A percentile compares a stretch with the other conserved stretches of the same genome.
These are phyloP conservation scores for Thuidium tamariscinum DNA, from an alignment of 225 moss, liverwort and hornwort species.

Conservation along the genomic window DNA sequence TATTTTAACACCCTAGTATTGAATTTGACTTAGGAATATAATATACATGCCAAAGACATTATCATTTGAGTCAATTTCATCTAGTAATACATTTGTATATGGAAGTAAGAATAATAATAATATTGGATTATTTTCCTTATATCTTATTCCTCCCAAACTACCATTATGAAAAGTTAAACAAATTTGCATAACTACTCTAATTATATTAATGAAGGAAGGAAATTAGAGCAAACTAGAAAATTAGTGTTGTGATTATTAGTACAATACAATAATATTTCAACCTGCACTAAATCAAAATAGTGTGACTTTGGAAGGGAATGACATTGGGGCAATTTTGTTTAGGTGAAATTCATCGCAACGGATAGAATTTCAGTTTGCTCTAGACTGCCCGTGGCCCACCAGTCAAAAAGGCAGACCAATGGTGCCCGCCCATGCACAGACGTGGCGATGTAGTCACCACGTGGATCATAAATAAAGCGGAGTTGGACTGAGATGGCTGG, in stretches of 20 bases:
- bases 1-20: background rate
- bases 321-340: background rate
- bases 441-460: background rate
- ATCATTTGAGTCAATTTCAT: background rate
- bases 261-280: background rate
- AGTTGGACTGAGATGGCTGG: background rate
- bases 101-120: accelerated
- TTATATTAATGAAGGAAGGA: accelerated
- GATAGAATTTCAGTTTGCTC: background rate
- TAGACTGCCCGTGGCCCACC: background rate
- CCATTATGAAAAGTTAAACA: background rate
- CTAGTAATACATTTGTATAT: background rate
- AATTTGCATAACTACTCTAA: accelerated
- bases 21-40: accelerated
- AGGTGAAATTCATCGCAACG: background rate
- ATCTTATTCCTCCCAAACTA: background rate
- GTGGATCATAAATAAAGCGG: background rate
- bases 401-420: background rate
- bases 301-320: no score
- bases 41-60: background rate
- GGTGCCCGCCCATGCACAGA: background rate
- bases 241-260: background rate
- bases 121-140: background rate
- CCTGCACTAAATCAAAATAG: no score
- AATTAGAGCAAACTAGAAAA: background rate